These are phyloP conservation scores for Blastobotrys arbuscula DNA, from an alignment of 1,139 yeast genomes.

Conservation along the genomic window DNA sequence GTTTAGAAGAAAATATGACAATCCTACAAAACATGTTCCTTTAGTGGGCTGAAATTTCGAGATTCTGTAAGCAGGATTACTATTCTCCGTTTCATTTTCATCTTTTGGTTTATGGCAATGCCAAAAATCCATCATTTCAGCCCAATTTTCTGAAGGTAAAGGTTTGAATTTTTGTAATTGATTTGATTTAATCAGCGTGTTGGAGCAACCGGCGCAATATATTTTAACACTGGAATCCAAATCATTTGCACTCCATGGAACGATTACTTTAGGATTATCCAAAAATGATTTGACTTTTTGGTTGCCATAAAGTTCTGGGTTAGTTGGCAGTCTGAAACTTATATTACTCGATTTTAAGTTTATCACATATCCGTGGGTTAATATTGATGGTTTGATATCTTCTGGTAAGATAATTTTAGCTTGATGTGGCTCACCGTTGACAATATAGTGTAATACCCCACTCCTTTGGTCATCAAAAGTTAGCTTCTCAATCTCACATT, in stretches of 20 bases:
- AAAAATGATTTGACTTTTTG: conserved; percentile 8
- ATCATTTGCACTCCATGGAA: conserved; percentile 24
- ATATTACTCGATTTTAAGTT: conserved; percentile 13
- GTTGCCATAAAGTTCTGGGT: conserved; percentile 17
- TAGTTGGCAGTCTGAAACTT: conserved; percentile 25
- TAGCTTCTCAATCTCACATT: conserved; percentile 16
- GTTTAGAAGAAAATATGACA: conserved; percentile 49
- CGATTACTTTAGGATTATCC: conserved; percentile 13
- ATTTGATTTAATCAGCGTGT: conserved; percentile 10
- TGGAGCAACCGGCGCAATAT: conserved; percentile 15
- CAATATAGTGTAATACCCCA: conserved; percentile 18
- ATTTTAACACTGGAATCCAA: conserved; percentile 5
- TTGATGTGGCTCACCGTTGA: background rate
- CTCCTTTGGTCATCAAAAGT: conserved; percentile 17
- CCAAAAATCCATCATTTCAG: conserved; percentile 92
- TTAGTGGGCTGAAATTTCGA: conserved; percentile 43
- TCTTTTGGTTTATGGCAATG: conserved; percentile 85
- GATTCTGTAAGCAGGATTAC: conserved; percentile 26
- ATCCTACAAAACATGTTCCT: conserved; percentile 49
- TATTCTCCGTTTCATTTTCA: conserved; percentile 25
- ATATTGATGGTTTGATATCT: conserved; percentile 20
- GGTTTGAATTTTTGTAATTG: conserved; percentile 37
- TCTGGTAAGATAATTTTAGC: conserved; percentile 21
- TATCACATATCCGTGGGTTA: conserved; percentile 15
- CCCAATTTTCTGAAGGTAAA: conserved; percentile 92